Evolutionary conservation across 129 eudicot genomes (phyloP).

Genomic region (Lactuca sativa): DNA sequence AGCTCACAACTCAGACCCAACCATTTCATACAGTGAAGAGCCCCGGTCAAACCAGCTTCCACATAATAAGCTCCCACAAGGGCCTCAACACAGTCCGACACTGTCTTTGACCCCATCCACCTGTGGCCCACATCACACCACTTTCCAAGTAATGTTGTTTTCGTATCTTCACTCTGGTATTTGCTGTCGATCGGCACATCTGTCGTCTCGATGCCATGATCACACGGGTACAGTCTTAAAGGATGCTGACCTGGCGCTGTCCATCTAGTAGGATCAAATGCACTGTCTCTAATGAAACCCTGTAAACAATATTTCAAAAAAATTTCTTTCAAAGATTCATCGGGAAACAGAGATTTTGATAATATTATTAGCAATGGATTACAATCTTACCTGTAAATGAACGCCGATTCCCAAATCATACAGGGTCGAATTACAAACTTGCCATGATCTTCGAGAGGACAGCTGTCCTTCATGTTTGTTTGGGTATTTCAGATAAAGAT

Average conservation of each 20-base stretch:
- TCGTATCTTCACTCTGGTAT: conserved; percentile 46
- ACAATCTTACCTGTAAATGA: conserved; percentile 52
- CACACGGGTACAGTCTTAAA: conserved; percentile 62
- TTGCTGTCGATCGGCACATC: conserved; percentile 64
- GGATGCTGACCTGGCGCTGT: conserved; percentile 88
- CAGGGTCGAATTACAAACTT: conserved; percentile 67
- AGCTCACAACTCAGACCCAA: conserved; percentile 57
- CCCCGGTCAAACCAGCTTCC: conserved; percentile 69
- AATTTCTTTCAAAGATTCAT: too few relatives aligned
- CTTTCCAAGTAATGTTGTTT: conserved; percentile 51
- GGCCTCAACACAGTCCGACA: conserved; percentile 93
- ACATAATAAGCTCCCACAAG: conserved; percentile 91
- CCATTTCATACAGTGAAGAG: conserved; percentile 82
- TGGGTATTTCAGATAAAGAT: conserved; percentile 67
- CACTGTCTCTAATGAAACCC: conserved; percentile 74
- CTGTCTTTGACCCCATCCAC: conserved; percentile 87
- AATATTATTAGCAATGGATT: background rate
- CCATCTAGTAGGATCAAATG: conserved; percentile 94
- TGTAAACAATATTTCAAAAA: conserved; percentile 8
- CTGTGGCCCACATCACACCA: conserved; percentile 82
- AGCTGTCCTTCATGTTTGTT: conserved; percentile 76
- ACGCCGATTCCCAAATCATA: conserved; percentile 61
- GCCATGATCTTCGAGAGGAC: conserved; percentile 46
- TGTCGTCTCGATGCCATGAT: conserved; percentile 59
- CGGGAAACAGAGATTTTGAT: too few relatives aligned